phyloP scores from a whole-genome alignment of 176 grass and related monocot species.

The Puccinellia tenuiflora region DNA sequence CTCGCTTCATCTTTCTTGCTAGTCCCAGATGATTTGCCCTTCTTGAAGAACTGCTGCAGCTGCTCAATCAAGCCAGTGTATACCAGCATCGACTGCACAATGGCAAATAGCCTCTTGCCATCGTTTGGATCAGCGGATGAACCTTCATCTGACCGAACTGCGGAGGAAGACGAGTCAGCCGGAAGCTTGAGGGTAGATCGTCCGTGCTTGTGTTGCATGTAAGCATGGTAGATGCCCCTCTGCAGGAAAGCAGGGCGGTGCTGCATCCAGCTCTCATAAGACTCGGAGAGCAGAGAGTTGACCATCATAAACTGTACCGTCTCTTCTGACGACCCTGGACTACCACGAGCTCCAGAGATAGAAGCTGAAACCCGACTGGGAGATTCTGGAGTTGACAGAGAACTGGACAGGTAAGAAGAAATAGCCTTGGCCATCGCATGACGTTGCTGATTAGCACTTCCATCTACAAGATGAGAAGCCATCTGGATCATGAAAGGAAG shows the following conservation, averaged over 20 bases:
- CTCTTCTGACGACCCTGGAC: constrained; percentile 56
- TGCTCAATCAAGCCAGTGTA: constrained; percentile 91
- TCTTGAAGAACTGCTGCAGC: constrained; percentile 86
- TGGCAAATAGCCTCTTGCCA: constrained; percentile 50
- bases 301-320: constrained; percentile 99
- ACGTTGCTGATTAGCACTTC: constrained; percentile 61
- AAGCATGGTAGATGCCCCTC: constrained; percentile 84
- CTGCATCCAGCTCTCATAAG: constrained; percentile 85
- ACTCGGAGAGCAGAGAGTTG: constrained; percentile 80
- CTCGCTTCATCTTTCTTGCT: constrained; percentile 16
- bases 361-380: constrained; percentile 14
- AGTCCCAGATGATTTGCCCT: constrained; percentile 36
- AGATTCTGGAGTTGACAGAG: constrained; percentile 39
- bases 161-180: constrained; percentile 21
- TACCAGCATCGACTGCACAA: constrained; percentile 81
- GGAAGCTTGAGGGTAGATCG: constrained; percentile 38
- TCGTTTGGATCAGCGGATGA: constrained; percentile 52
- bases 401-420: constrained; percentile 52
- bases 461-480: constrained; percentile 79
- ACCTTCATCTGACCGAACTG: constrained; percentile 48
- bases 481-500: constrained; percentile 97
- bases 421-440: constrained; percentile 63
- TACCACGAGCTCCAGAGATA: constrained; percentile 44
- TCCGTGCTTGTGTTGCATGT: constrained; percentile 88
- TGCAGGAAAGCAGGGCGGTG: constrained; percentile 75